Evolutionary conservation across 768 basidiomycete species (phyloP), one percentile per base, ranked within the genome.

Genomic region (Boletus pseudo-olivaceus): DNA sequence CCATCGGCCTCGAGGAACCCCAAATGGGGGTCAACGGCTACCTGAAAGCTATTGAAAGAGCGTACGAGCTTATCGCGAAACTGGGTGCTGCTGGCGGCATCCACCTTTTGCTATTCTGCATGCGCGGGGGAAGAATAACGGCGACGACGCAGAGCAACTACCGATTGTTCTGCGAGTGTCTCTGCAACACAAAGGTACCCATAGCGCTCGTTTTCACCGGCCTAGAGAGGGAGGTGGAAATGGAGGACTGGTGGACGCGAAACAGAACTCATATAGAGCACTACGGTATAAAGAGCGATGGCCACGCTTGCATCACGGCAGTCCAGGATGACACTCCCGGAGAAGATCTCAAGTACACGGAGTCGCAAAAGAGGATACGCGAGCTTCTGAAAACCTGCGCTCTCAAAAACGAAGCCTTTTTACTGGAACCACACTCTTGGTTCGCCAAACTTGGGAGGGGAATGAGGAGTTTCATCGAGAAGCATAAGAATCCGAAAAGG

Each of bases 31-130:
- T 72, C 48, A 63, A 64, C 7, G 59, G 58, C 4, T 65, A 73
- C 35, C 51, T 66, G 26, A 62, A 51, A 4, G 65, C 70, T 0
- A 64, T 73, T 8, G 66, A 59, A 48, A 65, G 59, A n/a, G 64
- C 71, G 5, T 66, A 62, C 46, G 41, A 53, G 11, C 74, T 80
- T 33, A 60, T 80, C 55, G 38, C 46, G 11, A 58, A 38, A 9
- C 65, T 79, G 10, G 30, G 54, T 29, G 44, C 38, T 2, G 50
- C 54, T 33, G 72, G 65, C 14, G 77, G 78, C 29, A 63, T 80
- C 33, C 73, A 67, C 51, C 75, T 80, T 14, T 68, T 79, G 5
- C 52, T 78, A 3, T 79, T 72, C 49, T 72, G 72, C 57, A 69
- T 78, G 67, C 71, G 73, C 4, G 74, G 68, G 0, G 71, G 74